Evolutionary conservation across 2,329 filamentous ascomycete species (phyloP).

Genomic region (Colletotrichum sp.): DNA sequence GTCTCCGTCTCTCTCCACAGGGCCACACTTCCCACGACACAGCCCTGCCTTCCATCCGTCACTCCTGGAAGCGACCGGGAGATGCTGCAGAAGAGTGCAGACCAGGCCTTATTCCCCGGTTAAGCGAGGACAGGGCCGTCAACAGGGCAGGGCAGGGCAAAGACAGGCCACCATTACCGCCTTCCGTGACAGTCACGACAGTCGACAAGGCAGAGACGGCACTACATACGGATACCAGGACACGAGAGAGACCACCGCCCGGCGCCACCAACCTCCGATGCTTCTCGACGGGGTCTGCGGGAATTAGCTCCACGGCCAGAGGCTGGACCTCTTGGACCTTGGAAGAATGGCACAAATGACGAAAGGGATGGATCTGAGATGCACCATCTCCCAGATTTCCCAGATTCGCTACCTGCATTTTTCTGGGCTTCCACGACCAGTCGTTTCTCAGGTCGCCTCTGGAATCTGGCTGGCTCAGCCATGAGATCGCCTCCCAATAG

Average conservation of each 20-base stretch:
- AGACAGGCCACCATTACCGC: background rate
- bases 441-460: background rate
- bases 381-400: background rate
- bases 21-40: slow-evolving; percentile 13
- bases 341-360: slow-evolving; percentile 16
- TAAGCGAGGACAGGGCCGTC: slow-evolving; percentile 6
- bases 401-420: background rate
- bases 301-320: slow-evolving; percentile 19
- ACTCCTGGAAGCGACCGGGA: background rate
- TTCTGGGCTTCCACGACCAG: background rate
- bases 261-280: background rate
- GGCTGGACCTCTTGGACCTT: slow-evolving; percentile 12
- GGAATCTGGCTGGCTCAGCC: background rate
- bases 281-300: slow-evolving; percentile 12
- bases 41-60: slow-evolving; percentile 10
- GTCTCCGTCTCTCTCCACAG: slow-evolving; percentile 14
- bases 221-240: background rate
- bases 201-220: background rate
- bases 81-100: background rate
- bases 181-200: background rate
- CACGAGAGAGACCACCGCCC: background rate
- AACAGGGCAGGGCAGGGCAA: slow-evolving; percentile 10
- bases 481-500: background rate
- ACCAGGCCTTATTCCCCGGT: background rate
- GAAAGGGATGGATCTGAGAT: slow-evolving; percentile 16